Percentiles rank a stretch among this genome's conserved stretches.
phyloP scores from a whole-genome alignment of 176 grass and related monocot genomes.

The Pharus latifolius region DNA sequence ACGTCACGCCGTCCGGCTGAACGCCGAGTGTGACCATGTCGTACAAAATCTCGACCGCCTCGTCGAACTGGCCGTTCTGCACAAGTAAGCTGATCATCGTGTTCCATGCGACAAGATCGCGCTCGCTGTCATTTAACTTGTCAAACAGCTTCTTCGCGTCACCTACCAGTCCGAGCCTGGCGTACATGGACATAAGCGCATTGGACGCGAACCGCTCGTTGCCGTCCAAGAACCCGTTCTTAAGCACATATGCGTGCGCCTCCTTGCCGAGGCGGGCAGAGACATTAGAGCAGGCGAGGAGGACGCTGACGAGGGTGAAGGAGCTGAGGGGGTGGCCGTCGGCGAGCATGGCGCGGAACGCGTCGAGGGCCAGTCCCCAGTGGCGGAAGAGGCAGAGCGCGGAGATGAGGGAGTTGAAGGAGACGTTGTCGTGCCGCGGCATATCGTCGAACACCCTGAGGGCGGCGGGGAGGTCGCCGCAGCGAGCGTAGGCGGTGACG shows the following conservation, averaged over 20 bases:
- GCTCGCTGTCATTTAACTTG: neutral
- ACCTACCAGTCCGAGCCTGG: slow-evolving; percentile 57
- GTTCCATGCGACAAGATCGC: slow-evolving; percentile 67
- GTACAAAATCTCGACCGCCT: slow-evolving; percentile 45
- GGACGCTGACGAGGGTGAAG: slow-evolving; percentile 76
- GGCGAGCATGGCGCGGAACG: slow-evolving; percentile 42
- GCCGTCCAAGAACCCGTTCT: slow-evolving; percentile 22
- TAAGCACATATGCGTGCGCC: slow-evolving; percentile 60
- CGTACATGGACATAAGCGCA: slow-evolving; percentile 82
- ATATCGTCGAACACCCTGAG: slow-evolving; percentile 45
- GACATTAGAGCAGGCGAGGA: slow-evolving; percentile 70
- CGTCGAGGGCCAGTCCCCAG: slow-evolving; percentile 39
- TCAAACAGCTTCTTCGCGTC: slow-evolving; percentile 52
- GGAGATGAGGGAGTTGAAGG: slow-evolving; percentile 66
- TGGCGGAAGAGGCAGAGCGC: slow-evolving; percentile 55
- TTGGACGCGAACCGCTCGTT: slow-evolving; percentile 58
- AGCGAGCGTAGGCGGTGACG: slow-evolving; percentile 54
- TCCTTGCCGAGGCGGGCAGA: slow-evolving; percentile 42
- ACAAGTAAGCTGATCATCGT: slow-evolving; percentile 74
- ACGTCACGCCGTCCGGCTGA: slow-evolving; percentile 55
- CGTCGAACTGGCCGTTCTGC: slow-evolving; percentile 30
- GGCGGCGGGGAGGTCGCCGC: slow-evolving; percentile 38
- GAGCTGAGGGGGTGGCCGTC: slow-evolving; percentile 40
- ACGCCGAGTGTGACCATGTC: slow-evolving; percentile 51
- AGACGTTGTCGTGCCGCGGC: slow-evolving; percentile 39